phyloP scores from a whole-genome alignment of 2,329 filamentous ascomycete genomes.

The Cytospora piceicola region DNA sequence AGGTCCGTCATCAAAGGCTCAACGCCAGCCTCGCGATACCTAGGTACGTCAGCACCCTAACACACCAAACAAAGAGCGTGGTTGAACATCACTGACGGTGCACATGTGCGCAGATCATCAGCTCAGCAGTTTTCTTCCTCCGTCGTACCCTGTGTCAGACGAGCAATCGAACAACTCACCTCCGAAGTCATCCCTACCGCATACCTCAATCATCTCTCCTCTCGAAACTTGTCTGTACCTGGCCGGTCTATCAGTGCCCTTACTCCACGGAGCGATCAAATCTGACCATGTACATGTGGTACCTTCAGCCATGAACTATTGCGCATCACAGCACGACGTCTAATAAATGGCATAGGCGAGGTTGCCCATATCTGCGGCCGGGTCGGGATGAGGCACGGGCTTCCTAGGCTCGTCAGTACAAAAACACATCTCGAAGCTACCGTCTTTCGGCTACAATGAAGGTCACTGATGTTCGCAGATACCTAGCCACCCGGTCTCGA shows the following conservation, averaged over 20 bases:
- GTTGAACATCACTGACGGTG: constrained; percentile 41
- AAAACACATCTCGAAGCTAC: constrained; percentile 52
- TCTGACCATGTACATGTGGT: constrained; percentile 51
- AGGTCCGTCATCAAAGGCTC: constrained; percentile 49
- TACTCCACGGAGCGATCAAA: constrained; percentile 48
- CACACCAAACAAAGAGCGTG: not conserved
- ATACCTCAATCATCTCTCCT: constrained; percentile 46
- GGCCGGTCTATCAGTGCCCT: constrained; percentile 40
- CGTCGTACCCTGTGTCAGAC: constrained; percentile 54
- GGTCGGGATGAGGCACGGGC: constrained; percentile 49
- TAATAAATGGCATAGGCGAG: constrained; percentile 54
- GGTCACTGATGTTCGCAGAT: not conserved
- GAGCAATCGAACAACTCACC: constrained; percentile 53
- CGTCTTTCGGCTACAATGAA: constrained; percentile 42
- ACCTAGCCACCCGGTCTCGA: not conserved
- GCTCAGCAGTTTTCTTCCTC: constrained; percentile 48
- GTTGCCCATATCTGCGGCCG: constrained; percentile 51
- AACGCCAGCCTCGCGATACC: constrained; percentile 47
- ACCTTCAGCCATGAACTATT: constrained; percentile 53
- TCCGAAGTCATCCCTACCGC: constrained; percentile 47
- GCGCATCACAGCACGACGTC: constrained; percentile 48
- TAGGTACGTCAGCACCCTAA: not conserved
- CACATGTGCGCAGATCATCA: constrained; percentile 47
- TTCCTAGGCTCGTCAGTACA: constrained; percentile 46
- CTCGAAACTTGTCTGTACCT: constrained; percentile 46